Conservation (phyloP, 345 rosid genomes). For the Citropsis articulata region DNA sequence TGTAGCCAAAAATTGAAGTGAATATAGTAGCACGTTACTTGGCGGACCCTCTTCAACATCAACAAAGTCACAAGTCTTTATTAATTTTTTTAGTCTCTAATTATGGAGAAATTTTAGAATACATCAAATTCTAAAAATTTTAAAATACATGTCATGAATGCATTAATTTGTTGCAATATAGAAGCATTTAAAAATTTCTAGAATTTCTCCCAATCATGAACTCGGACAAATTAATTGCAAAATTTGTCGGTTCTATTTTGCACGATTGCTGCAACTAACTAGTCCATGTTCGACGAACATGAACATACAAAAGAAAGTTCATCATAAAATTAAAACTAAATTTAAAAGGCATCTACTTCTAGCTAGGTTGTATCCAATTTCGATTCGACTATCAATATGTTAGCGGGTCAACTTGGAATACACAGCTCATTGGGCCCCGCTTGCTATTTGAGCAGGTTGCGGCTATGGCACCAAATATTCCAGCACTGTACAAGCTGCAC, state of each 20-base stretch:
- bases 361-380: neutral
- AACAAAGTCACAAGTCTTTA: no score
- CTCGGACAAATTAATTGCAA: neutral
- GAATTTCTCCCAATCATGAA: neutral
- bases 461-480: constrained; percentile 57
- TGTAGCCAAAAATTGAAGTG: neutral
- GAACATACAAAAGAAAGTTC: no score
- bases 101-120: no score
- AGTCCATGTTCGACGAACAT: neutral
- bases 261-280: neutral
- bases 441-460: constrained; percentile 32
- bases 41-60: neutral
- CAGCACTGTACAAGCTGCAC: constrained; percentile 54
- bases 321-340: no score
- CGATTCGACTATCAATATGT: neutral
- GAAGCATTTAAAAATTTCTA: no score
- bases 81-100: neutral
- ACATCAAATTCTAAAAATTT: no score
- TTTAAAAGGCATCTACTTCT: no score
- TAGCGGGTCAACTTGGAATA: neutral
- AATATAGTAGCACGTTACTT: no score
- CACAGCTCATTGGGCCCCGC: neutral
- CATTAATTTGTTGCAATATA: no score
- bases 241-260: neutral
- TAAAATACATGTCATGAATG: rapidly evolving